These are phyloP conservation scores for Cladosporium sp. DNA, from an alignment of 2,329 filamentous ascomycete species.

Conservation along the genomic window DNA sequence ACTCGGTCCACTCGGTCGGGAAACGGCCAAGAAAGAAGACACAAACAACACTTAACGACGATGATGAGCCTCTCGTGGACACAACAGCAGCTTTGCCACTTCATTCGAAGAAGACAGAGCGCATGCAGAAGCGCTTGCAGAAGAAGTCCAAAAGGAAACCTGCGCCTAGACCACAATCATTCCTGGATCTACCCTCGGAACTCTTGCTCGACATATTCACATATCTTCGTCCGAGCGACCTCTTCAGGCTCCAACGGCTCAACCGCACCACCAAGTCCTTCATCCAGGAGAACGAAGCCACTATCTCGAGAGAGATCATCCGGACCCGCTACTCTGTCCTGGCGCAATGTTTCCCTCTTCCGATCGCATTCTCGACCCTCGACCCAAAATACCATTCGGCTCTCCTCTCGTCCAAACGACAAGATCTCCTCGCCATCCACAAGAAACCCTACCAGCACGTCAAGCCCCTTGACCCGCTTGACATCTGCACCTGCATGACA, in stretches of 20 bases:
- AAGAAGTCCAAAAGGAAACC: slow-evolving; percentile 42
- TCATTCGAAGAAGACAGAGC: slow-evolving; percentile 57
- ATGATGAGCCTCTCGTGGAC: slow-evolving; percentile 52
- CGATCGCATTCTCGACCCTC: slow-evolving; percentile 48
- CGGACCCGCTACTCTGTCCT: slow-evolving; percentile 54
- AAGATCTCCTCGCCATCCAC: slow-evolving; percentile 50
- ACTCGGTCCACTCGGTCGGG: not conserved
- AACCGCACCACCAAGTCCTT: slow-evolving; percentile 48
- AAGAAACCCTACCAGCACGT: slow-evolving; percentile 58
- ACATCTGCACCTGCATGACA: slow-evolving; percentile 60
- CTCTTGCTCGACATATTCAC: slow-evolving; percentile 53
- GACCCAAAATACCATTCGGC: slow-evolving; percentile 40
- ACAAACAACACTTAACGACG: slow-evolving; percentile 27
- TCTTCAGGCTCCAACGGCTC: slow-evolving; percentile 50
- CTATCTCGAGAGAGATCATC: slow-evolving; percentile 50
- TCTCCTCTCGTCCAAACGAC: slow-evolving; percentile 47
- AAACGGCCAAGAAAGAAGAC: not conserved
- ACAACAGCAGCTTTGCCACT: slow-evolving; percentile 53
- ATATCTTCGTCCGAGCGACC: slow-evolving; percentile 53
- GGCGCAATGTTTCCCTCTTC: slow-evolving; percentile 54
- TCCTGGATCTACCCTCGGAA: slow-evolving; percentile 57
- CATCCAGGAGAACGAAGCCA: slow-evolving; percentile 47
- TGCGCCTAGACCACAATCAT: slow-evolving; percentile 37
- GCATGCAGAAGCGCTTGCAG: slow-evolving; percentile 48
- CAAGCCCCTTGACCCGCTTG: slow-evolving; percentile 46